A percentile compares a stretch with the other conserved stretches of the same genome.
These are phyloP conservation scores for Candida argentea DNA, from an alignment of 805 yeast genomes.

Conservation along the genomic window DNA sequence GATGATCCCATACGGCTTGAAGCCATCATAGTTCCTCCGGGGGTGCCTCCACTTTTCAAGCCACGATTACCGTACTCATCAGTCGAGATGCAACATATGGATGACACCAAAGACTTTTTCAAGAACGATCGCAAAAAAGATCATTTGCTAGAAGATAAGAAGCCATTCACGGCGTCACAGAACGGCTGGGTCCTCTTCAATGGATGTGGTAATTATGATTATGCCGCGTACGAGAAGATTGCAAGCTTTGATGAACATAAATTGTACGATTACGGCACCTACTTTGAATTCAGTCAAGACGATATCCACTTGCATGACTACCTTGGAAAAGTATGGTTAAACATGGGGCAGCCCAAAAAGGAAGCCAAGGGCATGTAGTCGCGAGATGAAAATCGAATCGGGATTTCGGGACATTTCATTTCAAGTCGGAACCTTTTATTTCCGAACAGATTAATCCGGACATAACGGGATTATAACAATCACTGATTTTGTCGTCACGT, in stretches of 20 bases:
- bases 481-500: no score
- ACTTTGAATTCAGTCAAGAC: conserved; percentile 13
- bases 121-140: conserved; percentile 7
- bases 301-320: conserved; percentile 14
- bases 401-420: no score
- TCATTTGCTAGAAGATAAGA: conserved; percentile 18
- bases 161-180: no score
- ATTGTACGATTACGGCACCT: conserved; percentile 13
- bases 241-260: conserved; percentile 9
- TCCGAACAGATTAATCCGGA: no score
- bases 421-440: no score
- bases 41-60: conserved; percentile 20
- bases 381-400: no score
- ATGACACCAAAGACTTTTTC: conserved; percentile 12
- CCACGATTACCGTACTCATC: conserved; percentile 15
- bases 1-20: conserved; percentile 20
- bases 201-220: conserved; percentile 25
- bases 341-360: no score
- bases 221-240: conserved; percentile 28
- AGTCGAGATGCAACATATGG: conserved; percentile 7
- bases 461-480: no score
- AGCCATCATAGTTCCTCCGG: conserved; percentile 33
- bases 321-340: conserved; percentile 30
- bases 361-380: no score
- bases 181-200: conserved; percentile 33